Evolutionary conservation across 257 asterid species (phyloP), one percentile per base, ranked within the genome.

Genomic region (Datura wrightii): DNA sequence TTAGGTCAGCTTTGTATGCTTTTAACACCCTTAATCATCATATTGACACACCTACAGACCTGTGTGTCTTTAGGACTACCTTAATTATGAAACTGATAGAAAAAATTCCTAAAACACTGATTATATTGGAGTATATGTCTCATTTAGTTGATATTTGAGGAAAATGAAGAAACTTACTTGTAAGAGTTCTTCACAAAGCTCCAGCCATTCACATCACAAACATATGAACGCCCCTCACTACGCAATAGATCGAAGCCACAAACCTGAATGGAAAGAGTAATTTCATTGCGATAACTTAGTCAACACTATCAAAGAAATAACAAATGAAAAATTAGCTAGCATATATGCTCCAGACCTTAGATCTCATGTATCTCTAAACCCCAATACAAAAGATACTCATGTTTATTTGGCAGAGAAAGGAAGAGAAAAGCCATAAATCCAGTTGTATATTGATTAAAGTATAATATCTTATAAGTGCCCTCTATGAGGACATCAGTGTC

Each of bases 201-300:
- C 98, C 98, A 96, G 60, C 99, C 99, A 85, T 96, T 96, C 85
- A 96, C 98, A 88, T 94, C 99, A 90, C 98, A 96, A 81, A 96
- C 98, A 90, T 94, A 96, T 83, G 99, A 96, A 67, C 97, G 95
- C 55, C 99, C 99, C 87, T 92, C 99, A 70, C 96, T 93, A 62
- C 99, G 98, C 92, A 96, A 92, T 85, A 96, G 98, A 90, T 96
- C 99, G 85, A 96, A 96, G 71, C 99, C 99, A 90, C 99, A 96
- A 86, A 96, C 99, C 99, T 96, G 98, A 83, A 88, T 60, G 15
- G 66, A 31, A 52, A 76, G 24, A 60, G 81, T 76, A 50, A 50
- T 76, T 50, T 76, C 82, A 8, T 50, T 76, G 63, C 4, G 7
- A 24, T 74, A 74, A 48, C 37, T 74, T 74, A 74, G 6, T 46